A percentile compares a stretch with the other conserved stretches of the same genome.
These are phyloP conservation scores for Aspergillus sp. DNA, from an alignment of 2,329 filamentous ascomycete species.

Conservation along the genomic window DNA sequence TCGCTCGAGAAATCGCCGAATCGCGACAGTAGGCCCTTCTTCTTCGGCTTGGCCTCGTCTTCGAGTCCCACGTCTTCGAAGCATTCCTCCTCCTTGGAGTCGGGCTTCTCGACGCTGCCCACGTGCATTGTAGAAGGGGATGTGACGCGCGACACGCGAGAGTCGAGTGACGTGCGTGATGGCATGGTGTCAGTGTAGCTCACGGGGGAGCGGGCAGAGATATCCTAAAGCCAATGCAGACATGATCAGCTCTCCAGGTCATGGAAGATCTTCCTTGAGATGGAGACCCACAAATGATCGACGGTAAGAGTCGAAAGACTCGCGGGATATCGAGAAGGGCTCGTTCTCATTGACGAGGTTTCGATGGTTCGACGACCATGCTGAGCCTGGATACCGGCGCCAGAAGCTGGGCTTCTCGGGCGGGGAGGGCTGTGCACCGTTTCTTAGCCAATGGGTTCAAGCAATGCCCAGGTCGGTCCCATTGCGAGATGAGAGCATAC, in stretches of 20 bases:
- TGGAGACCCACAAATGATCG: conserved; percentile 71
- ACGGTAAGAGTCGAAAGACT: conserved; percentile 94
- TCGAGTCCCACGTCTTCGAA: conserved; percentile 87
- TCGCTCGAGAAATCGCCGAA: conserved; percentile 54
- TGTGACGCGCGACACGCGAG: conserved; percentile 54
- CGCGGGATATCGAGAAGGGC: conserved; percentile 87
- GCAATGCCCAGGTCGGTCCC: neutral
- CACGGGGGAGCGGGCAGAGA: conserved; percentile 76
- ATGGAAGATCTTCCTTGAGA: neutral
- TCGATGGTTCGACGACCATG: conserved; percentile 48
- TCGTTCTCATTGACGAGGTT: conserved; percentile 72
- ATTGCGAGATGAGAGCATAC: conserved; percentile 42
- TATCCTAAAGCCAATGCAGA: conserved; percentile 54
- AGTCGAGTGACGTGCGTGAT: conserved; percentile 74
- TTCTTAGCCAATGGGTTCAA: conserved; percentile 3
- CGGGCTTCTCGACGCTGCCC: conserved; percentile 49
- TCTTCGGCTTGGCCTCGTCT: conserved; percentile 65
- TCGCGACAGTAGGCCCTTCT: conserved; percentile 66
- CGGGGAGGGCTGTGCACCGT: conserved; percentile 62
- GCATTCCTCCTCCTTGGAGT: conserved; percentile 62
- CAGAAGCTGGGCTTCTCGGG: conserved; percentile 76
- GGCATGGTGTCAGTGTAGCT: conserved; percentile 46
- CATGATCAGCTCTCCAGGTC: neutral
- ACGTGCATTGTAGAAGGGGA: conserved; percentile 53
- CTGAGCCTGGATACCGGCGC: conserved; percentile 44